Base-by-base conservation (phyloP, 306 rosid genomes). In the Trifolium pratense region DNA sequence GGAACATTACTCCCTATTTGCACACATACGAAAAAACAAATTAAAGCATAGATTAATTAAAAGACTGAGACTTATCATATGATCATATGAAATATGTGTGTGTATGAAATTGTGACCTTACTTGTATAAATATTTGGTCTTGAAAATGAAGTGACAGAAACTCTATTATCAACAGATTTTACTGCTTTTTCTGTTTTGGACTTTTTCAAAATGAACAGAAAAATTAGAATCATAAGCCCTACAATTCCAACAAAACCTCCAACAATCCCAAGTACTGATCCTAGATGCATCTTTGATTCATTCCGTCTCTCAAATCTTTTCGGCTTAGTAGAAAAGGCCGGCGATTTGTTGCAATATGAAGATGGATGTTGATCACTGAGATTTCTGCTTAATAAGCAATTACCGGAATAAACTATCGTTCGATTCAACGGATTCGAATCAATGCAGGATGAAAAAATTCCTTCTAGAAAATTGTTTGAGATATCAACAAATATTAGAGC, bases 391-490 rank as follows among this genome's bases (percentile, higher is more conserved):
- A 88, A 81, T 72, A 94, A 77, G 84, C 98, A 94, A 76, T 94
- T 94, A 87, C 96, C 75, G 1, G 88, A 83, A 75, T 80, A 87
- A 13, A 79, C 48, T 36, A 79, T 79, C 0, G 92, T 86, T 46
- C 85, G 81, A 36, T 88, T 88, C 3, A 62, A 74, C 0, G 91
- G 72, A 71, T 76, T 84, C 7, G 92, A 84, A 37, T 80, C 85
- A 18, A 94, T 70, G 76, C 98, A 94, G 0, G 91, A 52, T 17
- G 97, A 95, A 61, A 91, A 70, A 21, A 84, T 87, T 48, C 98
- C 98, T 15, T 80, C 68, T 70, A 91, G 63, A 48, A 85, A 81
- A 82, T 94, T 94, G 78, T 84, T 70, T 20, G 98, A 94, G 73
- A 94, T 71, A 58, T 94, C 94, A 18, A 94, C 77, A 80, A 84